Conservation (phyloP, 73 alveolate species). For the Breviolum minutum region DNA sequence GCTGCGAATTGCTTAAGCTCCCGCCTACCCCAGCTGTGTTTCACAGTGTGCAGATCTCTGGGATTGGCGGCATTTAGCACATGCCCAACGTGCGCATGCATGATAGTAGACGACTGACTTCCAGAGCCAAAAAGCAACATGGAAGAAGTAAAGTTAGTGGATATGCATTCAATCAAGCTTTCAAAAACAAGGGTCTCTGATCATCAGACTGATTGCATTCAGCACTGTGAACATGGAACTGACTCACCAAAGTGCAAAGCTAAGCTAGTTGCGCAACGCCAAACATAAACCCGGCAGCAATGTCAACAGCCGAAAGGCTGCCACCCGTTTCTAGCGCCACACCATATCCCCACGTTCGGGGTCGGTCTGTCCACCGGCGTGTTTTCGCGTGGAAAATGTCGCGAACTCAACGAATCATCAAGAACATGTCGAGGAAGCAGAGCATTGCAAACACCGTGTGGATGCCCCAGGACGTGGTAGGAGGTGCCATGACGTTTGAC, state of each 20-base stretch:
- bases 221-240: not conserved
- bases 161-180: too few species aligned
- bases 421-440: not conserved
- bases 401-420: not conserved
- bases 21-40: slow-evolving; percentile 37
- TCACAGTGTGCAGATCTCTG: slow-evolving; percentile 26
- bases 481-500: not conserved
- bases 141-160: not conserved
- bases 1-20: not conserved
- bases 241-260: not conserved
- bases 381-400: not conserved
- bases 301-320: too few species aligned
- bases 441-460: not conserved
- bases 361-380: not conserved
- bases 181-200: too few species aligned
- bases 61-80: slow-evolving; percentile 61
- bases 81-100: not conserved
- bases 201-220: too few species aligned
- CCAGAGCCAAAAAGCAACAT: slow-evolving; percentile 4
- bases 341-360: too few species aligned
- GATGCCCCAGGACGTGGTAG: not conserved
- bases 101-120: not conserved
- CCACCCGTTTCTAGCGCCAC: too few species aligned
- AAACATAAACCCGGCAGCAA: too few species aligned
- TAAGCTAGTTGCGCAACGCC: too few species aligned